A percentile compares a stretch with the other conserved stretches of the same genome.
phyloP scores from a whole-genome alignment of 441 rosid species.

The Mallotus repandus region DNA sequence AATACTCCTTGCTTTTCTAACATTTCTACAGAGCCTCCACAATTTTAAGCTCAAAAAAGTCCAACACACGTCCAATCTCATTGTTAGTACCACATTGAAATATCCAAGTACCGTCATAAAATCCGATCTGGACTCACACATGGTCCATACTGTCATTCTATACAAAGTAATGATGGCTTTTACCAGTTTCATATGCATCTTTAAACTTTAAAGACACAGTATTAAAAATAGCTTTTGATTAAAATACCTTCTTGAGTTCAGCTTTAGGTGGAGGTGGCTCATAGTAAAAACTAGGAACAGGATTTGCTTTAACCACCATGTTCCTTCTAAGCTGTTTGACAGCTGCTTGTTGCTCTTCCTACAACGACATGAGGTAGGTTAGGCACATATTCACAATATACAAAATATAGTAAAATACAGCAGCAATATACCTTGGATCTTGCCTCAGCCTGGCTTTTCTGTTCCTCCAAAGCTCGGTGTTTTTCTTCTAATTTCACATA shows the following conservation, averaged over 20 bases:
- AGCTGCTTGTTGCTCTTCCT: constrained; percentile 99
- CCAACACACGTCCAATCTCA: not conserved
- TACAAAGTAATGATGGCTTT: not conserved
- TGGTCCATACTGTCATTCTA: not conserved
- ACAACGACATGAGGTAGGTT: constrained; percentile 12
- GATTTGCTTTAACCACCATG: constrained; percentile 84
- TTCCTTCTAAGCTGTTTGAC: constrained; percentile 84
- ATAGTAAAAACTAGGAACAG: constrained; percentile 92
- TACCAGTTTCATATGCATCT: constrained; percentile 6
- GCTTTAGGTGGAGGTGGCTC: constrained; percentile 83
- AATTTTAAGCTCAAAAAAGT: constrained; percentile 1
- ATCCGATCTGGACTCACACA: not conserved
- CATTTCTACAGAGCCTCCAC: not conserved
- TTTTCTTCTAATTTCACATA: constrained; percentile 84
- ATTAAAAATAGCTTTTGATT: not conserved
- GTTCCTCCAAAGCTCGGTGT: constrained; percentile 72
- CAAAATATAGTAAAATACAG: not conserved
- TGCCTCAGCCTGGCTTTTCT: constrained; percentile 68
- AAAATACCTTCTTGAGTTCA: constrained; percentile 81
- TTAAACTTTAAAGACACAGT: not conserved
- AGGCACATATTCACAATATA: not conserved
- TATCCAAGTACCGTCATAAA: not conserved
- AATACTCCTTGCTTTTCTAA: not conserved
- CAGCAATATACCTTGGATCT: constrained; percentile 62
- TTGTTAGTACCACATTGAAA: not conserved